Evolutionary conservation across 805 yeast species (phyloP).

Genomic region (Suhomyces pyralidae): DNA sequence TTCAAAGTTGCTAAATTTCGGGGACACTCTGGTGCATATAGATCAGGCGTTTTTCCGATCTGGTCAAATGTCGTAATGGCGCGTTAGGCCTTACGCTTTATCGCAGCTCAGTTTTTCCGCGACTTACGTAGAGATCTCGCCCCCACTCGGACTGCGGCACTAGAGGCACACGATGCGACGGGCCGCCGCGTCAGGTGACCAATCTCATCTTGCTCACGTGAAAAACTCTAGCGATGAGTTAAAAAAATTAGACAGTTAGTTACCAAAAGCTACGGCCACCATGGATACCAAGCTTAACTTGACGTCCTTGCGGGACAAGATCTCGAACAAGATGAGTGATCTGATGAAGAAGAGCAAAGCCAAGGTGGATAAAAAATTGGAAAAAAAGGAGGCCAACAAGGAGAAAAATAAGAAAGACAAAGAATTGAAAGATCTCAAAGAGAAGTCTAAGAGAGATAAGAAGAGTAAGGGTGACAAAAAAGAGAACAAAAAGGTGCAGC

Average conservation of each 20-base stretch:
- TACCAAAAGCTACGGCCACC: neutral
- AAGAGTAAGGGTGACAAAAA: neutral
- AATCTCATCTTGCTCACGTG: neutral
- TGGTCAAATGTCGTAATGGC: neutral
- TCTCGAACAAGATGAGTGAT: constrained; percentile 22
- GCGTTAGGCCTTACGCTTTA: neutral
- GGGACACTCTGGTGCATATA: neutral
- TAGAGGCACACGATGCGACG: neutral
- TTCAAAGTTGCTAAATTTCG: neutral
- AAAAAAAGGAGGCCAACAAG: constrained; percentile 8
- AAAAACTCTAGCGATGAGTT: constrained; percentile 2
- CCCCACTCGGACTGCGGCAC: neutral
- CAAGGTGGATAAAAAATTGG: constrained; percentile 7
- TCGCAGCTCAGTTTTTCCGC: neutral
- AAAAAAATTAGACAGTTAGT: neutral
- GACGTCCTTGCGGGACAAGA: constrained; percentile 62
- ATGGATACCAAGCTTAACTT: constrained; percentile 50
- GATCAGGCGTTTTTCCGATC: neutral
- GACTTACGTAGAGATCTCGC: neutral
- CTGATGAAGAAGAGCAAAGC: constrained; percentile 8
- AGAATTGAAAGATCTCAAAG: constrained; percentile 2
- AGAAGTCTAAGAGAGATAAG: constrained; percentile 2
- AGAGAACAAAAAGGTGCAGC: neutral
- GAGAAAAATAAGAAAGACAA: neutral
- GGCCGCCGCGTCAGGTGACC: neutral